phyloP scores from a whole-genome alignment of 805 yeast genomes.

The Barnettozyma siamensis region DNA sequence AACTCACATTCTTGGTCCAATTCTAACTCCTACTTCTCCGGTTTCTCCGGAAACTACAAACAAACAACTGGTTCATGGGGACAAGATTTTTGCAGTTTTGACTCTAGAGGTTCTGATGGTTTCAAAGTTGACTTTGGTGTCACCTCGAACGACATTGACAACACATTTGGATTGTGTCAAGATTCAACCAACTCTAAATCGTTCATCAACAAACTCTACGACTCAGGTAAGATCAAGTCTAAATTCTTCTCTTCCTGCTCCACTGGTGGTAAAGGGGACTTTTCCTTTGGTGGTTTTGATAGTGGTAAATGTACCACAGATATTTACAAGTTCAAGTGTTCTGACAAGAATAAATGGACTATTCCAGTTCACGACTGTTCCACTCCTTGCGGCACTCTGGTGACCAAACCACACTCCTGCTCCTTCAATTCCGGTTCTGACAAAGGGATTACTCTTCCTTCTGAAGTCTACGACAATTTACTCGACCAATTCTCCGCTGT shows the following conservation, averaged over 20 bases:
- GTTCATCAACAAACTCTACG: background rate
- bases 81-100: background rate
- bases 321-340: slow-evolving; percentile 18
- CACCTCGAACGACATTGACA: background rate
- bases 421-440: slow-evolving; percentile 17
- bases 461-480: slow-evolving; percentile 9
- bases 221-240: background rate
- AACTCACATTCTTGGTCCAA: background rate
- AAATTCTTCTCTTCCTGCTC: background rate
- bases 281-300: slow-evolving; percentile 49
- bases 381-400: slow-evolving; percentile 11
- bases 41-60: background rate
- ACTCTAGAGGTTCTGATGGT: background rate
- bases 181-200: background rate
- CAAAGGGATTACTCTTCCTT: slow-evolving; percentile 15
- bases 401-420: slow-evolving; percentile 10
- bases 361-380: slow-evolving; percentile 20
- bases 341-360: slow-evolving; percentile 16
- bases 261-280: slow-evolving; percentile 9
- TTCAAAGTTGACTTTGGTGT: background rate
- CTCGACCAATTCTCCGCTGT: slow-evolving; percentile 13
- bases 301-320: slow-evolving; percentile 40
- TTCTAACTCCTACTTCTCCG: background rate
- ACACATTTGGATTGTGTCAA: background rate
- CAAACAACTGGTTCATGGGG: background rate